Percentiles rank a stretch among this genome's conserved stretches.
Evolutionary conservation across 2,329 filamentous ascomycete genomes (phyloP).

Genomic region (Emericellopsis atlantica): DNA sequence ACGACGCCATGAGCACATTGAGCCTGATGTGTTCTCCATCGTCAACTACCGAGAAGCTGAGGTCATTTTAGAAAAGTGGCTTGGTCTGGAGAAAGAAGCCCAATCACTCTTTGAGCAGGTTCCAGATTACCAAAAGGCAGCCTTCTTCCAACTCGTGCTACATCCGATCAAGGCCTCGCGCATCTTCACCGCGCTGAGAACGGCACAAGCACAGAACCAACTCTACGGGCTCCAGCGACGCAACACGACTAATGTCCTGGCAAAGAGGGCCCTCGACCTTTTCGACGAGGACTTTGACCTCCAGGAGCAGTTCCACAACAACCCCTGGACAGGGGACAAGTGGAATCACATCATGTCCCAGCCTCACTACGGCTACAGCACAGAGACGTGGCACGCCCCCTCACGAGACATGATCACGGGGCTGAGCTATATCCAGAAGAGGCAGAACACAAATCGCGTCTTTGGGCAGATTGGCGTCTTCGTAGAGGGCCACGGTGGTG

Average conservation of each 20-base stretch:
- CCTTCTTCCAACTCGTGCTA: slow-evolving; percentile 48
- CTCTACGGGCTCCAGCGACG: slow-evolving; percentile 42
- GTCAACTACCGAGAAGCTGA: slow-evolving; percentile 50
- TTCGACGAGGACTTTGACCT: slow-evolving; percentile 39
- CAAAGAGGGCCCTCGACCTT: slow-evolving; percentile 28
- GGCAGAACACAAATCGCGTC: slow-evolving; percentile 34
- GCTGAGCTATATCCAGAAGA: slow-evolving; percentile 35
- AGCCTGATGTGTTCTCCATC: slow-evolving; percentile 40
- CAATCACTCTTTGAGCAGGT: slow-evolving; percentile 30
- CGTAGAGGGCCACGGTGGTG: slow-evolving; percentile 53
- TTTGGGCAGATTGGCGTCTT: slow-evolving; percentile 53
- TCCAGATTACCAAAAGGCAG: slow-evolving; percentile 27
- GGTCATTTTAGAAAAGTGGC: slow-evolving; percentile 37
- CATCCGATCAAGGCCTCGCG: slow-evolving; percentile 46
- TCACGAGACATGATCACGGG: slow-evolving; percentile 42
- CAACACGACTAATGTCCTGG: slow-evolving; percentile 38
- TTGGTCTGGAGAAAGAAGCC: slow-evolving; percentile 28
- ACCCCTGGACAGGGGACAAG: slow-evolving; percentile 30
- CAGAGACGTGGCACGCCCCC: slow-evolving; percentile 41
- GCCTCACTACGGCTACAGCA: slow-evolving; percentile 30
- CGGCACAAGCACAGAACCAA: slow-evolving; percentile 33
- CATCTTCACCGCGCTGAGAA: slow-evolving; percentile 36
- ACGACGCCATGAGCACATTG: slow-evolving; percentile 48
- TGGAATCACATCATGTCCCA: slow-evolving; percentile 44
- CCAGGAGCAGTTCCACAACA: slow-evolving; percentile 34